Evolutionary conservation across 139 green algal species (phyloP).

Genomic region (Ettlia oleoabundans): DNA sequence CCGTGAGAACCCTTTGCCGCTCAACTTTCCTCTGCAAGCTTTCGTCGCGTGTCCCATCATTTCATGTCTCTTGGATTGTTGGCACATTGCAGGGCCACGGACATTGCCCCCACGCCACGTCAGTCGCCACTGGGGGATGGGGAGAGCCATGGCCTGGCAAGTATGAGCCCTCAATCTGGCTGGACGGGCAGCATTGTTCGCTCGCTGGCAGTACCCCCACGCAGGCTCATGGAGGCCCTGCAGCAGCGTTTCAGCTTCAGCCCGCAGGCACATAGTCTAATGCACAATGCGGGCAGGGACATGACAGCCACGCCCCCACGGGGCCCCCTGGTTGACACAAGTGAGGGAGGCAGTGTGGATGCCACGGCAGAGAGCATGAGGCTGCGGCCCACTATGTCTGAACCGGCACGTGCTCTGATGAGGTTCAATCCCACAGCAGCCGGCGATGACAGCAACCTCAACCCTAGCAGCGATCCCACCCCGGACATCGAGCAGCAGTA

Average conservation of each 20-base stretch:
- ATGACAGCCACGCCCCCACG: too few relatives aligned
- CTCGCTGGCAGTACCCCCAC: constrained; percentile 28
- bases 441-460: too few relatives aligned
- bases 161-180: neutral
- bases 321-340: too few relatives aligned
- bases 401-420: neutral
- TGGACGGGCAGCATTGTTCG: neutral
- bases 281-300: neutral
- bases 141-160: neutral
- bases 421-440: neutral
- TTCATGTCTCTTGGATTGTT: neutral
- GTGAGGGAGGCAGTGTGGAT: neutral
- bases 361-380: neutral
- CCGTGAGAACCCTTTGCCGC: too few relatives aligned
- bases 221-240: neutral
- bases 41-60: neutral
- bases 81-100: constrained; percentile 11
- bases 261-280: neutral
- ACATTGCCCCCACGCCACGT: constrained; percentile 33
- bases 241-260: constrained; percentile 15
- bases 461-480: neutral
- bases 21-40: neutral
- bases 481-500: neutral
- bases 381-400: neutral
- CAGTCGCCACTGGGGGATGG: neutral